phyloP scores from a whole-genome alignment of 164 flowering plant genomes.

The Annona squamosa region DNA sequence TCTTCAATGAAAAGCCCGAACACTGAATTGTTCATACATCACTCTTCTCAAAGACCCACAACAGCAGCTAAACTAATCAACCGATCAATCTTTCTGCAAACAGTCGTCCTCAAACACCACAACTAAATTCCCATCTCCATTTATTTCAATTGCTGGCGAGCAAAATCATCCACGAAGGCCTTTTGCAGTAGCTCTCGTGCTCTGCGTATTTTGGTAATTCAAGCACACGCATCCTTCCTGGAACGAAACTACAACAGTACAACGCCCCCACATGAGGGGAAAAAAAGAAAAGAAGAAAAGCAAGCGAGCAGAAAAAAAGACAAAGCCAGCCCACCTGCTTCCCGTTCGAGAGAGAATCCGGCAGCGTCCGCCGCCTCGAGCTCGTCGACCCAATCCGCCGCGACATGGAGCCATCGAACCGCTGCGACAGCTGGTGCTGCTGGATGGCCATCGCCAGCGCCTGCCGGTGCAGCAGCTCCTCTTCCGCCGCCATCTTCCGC shows the following conservation, averaged over 20 bases:
- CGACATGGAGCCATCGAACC: slow-evolving; percentile 77
- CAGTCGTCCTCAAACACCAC: neutral
- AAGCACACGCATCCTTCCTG: neutral
- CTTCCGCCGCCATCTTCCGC: slow-evolving; percentile 40
- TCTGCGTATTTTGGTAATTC: neutral
- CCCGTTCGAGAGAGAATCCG: slow-evolving; percentile 43
- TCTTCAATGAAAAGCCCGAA: too few species aligned
- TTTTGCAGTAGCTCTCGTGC: neutral
- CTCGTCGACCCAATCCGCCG: slow-evolving; percentile 58
- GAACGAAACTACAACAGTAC: neutral
- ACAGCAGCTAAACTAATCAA: neutral
- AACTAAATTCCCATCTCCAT: neutral
- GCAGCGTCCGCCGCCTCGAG: slow-evolving; percentile 36
- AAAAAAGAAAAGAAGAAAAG: neutral
- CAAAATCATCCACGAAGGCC: neutral
- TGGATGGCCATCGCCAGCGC: slow-evolving; percentile 74
- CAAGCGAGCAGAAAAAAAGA: too few species aligned
- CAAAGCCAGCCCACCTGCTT: slow-evolving; percentile 35
- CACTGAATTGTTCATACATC: too few species aligned
- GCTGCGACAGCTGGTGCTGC: slow-evolving; percentile 59
- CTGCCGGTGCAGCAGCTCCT: slow-evolving; percentile 51
- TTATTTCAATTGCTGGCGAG: neutral
- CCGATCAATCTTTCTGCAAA: neutral
- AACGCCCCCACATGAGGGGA: neutral
- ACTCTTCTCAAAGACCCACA: neutral